A percentile compares a stretch with the other conserved stretches of the same genome.
These are phyloP conservation scores for Penicillium canariense DNA, from an alignment of 495 filamentous ascomycete species.

Conservation along the genomic window DNA sequence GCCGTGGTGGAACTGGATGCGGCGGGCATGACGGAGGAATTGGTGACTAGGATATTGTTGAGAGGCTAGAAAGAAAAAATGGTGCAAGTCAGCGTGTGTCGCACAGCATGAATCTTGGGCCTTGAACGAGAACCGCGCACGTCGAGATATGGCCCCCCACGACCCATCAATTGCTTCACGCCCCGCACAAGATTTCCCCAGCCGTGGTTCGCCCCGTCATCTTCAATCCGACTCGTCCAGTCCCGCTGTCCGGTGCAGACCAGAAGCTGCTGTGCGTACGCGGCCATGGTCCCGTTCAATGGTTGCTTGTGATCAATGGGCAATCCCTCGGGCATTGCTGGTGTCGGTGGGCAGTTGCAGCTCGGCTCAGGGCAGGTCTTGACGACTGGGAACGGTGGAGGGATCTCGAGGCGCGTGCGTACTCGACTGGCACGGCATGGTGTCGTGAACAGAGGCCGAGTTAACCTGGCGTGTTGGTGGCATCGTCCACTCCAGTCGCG, in stretches of 20 bases:
- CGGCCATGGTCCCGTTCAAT: conserved; percentile 71
- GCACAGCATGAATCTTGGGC: conserved; percentile 2
- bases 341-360: conserved; percentile 66
- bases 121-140: too few relatives aligned
- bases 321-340: conserved; percentile 62
- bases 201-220: conserved; percentile 50
- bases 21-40: conserved; percentile 61
- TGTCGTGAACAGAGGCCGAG: conserved; percentile 30
- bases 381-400: conserved; percentile 46
- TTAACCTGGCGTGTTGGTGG: conserved; percentile 3
- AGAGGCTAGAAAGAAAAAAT: conserved; percentile 57
- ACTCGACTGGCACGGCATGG: conserved; percentile 14
- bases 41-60: conserved; percentile 72
- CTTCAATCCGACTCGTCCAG: conserved; percentile 70
- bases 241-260: conserved; percentile 76
- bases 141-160: conserved; percentile 66
- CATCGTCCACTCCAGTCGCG: conserved; percentile 19
- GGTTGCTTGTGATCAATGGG: conserved; percentile 69
- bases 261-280: conserved; percentile 79
- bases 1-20: conserved; percentile 41
- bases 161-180: conserved; percentile 64
- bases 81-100: background rate
- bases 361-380: conserved; percentile 67
- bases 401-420: conserved; percentile 38
- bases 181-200: conserved; percentile 65